Percentiles rank a stretch among this genome's conserved stretches.
These are phyloP conservation scores for Paracamarosporium sp. DNA, from an alignment of 2,329 filamentous ascomycete species.

Conservation along the genomic window DNA sequence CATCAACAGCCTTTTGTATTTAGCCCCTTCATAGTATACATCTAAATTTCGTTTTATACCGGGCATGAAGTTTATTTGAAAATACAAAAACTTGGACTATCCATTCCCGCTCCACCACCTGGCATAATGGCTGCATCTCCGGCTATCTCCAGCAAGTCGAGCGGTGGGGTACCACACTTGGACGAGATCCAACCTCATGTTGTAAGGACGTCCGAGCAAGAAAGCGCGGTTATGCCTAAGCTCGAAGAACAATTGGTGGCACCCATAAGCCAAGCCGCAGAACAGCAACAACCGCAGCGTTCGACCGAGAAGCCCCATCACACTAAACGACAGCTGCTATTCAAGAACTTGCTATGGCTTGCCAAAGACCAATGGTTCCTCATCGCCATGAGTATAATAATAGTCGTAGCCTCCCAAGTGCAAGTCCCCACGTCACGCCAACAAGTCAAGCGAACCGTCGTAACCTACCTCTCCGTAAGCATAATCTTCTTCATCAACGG, in stretches of 20 bases:
- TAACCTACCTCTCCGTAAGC: constrained; percentile 72
- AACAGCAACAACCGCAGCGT: neutral
- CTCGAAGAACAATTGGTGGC: neutral
- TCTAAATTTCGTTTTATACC: no score
- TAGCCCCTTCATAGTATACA: neutral
- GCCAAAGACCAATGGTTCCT: constrained; percentile 69
- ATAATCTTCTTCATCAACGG: constrained; percentile 76
- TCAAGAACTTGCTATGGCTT: constrained; percentile 40
- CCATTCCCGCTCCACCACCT: neutral
- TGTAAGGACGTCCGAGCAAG: neutral
- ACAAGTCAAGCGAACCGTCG: constrained; percentile 55
- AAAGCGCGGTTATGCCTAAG: neutral
- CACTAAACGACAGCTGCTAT: constrained; percentile 12
- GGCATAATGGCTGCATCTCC: neutral
- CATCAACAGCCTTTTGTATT: constrained; percentile 2
- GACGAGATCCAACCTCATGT: neutral
- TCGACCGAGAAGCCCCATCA: neutral
- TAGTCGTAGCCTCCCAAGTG: constrained; percentile 61
- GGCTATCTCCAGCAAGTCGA: neutral
- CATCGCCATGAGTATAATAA: constrained; percentile 63
- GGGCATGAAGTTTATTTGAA: no score
- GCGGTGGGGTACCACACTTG: neutral
- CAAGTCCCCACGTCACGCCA: constrained; percentile 63
- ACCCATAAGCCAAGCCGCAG: neutral
- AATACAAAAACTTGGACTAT: no score